A percentile compares a stretch with the other conserved stretches of the same genome.
Evolutionary conservation across 306 rosid species (phyloP).

Genomic region (Fagus crenata): DNA sequence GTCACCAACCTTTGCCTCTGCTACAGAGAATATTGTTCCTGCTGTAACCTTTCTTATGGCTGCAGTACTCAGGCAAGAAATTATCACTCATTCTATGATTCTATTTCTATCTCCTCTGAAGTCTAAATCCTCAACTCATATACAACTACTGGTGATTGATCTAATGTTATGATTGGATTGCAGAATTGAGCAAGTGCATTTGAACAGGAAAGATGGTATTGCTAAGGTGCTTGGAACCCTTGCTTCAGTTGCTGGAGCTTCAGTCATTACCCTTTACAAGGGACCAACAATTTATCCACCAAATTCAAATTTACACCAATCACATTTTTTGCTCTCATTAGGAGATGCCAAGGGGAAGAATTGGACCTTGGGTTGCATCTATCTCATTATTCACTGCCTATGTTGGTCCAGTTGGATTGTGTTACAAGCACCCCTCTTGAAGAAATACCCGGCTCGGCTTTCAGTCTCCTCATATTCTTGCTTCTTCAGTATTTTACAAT

Average conservation of each 20-base stretch:
- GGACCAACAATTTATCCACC: constrained; percentile 71
- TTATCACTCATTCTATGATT: not conserved
- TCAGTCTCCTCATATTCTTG: constrained; percentile 53
- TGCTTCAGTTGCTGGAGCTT: constrained; percentile 73
- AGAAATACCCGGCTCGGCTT: constrained; percentile 45
- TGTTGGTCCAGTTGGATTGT: constrained; percentile 74
- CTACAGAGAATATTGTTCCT: constrained; percentile 72
- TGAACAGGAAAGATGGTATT: constrained; percentile 54
- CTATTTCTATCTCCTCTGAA: not conserved
- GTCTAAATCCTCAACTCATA: not conserved
- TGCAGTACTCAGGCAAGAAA: constrained; percentile 51
- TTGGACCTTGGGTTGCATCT: constrained; percentile 69
- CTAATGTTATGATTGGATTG: constrained; percentile 2
- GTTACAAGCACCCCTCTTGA: constrained; percentile 52
- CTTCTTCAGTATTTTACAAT: constrained; percentile 52
- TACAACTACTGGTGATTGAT: not conserved
- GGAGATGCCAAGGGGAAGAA: constrained; percentile 47
- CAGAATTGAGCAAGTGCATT: constrained; percentile 61
- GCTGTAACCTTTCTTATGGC: constrained; percentile 85
- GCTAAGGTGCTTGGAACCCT: constrained; percentile 77
- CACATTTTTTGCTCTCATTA: constrained; percentile 30
- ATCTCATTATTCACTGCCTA: constrained; percentile 57
- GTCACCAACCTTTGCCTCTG: constrained; percentile 71
- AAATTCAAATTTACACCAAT: constrained; percentile 21
- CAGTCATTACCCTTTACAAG: constrained; percentile 62